Evolutionary conservation across 1,284 basidiomycete species (phyloP), one percentile per base, ranked within the genome.

Genomic region (Cutaneotrichosporon mucoides): DNA sequence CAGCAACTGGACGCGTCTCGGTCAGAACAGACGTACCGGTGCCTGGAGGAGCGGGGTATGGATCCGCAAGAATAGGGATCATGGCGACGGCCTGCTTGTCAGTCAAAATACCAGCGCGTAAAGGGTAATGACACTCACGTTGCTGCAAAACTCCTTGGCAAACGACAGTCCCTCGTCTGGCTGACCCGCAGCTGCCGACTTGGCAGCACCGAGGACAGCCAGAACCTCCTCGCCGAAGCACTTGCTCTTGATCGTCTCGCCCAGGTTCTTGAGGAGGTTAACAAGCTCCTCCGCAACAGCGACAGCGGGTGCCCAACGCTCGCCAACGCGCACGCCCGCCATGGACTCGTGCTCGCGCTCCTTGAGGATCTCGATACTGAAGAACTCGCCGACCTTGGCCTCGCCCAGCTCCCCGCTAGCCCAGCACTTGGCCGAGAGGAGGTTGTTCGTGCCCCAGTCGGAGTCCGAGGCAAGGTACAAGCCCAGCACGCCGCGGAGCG

Each of bases 291-390:
- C 57, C 1, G 57, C 63, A 6, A 67, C 36, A 12, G 48, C 55
- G 6, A 63, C 63, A 0, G 64, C 71, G 0, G 60, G 59, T 10
- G 55, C 52, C 46, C 59, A 66, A 36, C 70, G 57, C 57, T 71
- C 69, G 6, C 71, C 71, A 2, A 73, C 67, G 24, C 55, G 56
- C 12, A 68, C 62, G 1, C 63, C 67, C 12, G 59, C 57, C 59
- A 73, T 60, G 5, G 60, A 64, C 63, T 70, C 67, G 49, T 72
- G 70, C 46, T 68, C 61, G 13, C 59, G 63, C 55, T 73, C 72
- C 13, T 60, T 45, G 53, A 68, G 65, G 13, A 67, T 60, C 42
- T 64, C 55, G 47, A 72, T 60, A 2, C 63, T 64, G 53, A 73
- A 73, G 56, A 62, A 61, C 57, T 72, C 70, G 7, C 54, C 57